phyloP scores from a whole-genome alignment of 164 flowering plant species.

The Sedum album region DNA sequence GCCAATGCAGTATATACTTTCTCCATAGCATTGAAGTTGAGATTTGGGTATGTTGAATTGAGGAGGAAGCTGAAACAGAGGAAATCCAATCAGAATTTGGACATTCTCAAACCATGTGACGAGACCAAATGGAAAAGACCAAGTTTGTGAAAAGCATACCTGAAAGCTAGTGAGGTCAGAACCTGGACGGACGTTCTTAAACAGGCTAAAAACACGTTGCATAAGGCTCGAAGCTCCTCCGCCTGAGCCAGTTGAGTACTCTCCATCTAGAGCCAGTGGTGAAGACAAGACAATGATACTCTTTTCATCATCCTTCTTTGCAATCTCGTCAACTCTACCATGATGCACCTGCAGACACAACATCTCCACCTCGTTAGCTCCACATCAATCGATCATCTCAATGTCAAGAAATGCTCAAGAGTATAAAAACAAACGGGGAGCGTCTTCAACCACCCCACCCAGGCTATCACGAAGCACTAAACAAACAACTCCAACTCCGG shows the following conservation, averaged over 20 bases:
- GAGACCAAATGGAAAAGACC: no score
- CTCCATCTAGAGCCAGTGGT: conserved; percentile 38
- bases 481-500: not conserved
- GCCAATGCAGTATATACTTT: conserved; percentile 46
- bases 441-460: not conserved
- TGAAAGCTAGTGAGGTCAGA: conserved; percentile 62
- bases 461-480: not conserved
- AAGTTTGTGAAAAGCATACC: conserved; percentile 20
- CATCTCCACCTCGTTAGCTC: not conserved
- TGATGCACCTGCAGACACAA: not conserved
- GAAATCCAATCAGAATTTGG: not conserved
- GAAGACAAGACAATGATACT: conserved; percentile 30
- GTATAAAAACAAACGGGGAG: not conserved
- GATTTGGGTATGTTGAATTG: conserved; percentile 79
- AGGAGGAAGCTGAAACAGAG: conserved; percentile 53
- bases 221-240: conserved; percentile 45
- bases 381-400: not conserved
- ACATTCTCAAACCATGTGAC: not conserved
- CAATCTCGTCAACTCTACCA: conserved; percentile 17
- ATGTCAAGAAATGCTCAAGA: not conserved
- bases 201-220: conserved; percentile 44
- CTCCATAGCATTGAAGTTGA: conserved; percentile 76
- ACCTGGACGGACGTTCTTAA: conserved; percentile 62
- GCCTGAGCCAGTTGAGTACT: conserved; percentile 17
- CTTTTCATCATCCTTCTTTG: conserved; percentile 12